A percentile compares a stretch with the other conserved stretches of the same genome.
Conservation (phyloP, 2,329 filamentous ascomycete species). For the Hymenoscyphus fraxineus region DNA sequence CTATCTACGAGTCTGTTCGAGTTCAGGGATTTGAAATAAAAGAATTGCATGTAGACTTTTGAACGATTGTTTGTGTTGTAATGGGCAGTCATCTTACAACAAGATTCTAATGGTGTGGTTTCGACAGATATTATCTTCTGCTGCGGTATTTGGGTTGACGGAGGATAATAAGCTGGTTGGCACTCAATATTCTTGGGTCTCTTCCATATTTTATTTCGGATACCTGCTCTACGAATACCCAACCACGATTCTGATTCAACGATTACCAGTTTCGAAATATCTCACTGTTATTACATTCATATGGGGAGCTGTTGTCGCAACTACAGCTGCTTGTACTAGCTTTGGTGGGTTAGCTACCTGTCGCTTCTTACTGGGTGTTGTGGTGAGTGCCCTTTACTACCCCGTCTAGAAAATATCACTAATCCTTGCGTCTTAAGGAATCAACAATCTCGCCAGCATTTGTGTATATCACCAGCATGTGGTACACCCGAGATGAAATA, state of each 20-base stretch:
- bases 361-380: constrained; percentile 47
- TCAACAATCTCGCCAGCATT: constrained; percentile 51
- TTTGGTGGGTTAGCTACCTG: constrained; percentile 47
- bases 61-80: not conserved
- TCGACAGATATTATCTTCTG: constrained; percentile 37
- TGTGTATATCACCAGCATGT: constrained; percentile 47
- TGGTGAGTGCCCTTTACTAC: constrained; percentile 34
- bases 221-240: constrained; percentile 39
- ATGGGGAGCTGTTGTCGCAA: constrained; percentile 41
- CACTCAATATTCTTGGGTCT: constrained; percentile 47
- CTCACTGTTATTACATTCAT: constrained; percentile 41
- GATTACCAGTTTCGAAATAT: constrained; percentile 50
- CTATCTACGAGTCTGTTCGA: not conserved
- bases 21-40: not conserved
- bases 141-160: constrained; percentile 46
- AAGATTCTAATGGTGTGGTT: not conserved
- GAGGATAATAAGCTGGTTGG: constrained; percentile 42
- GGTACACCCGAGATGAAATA: constrained; percentile 51
- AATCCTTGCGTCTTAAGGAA: constrained; percentile 34
- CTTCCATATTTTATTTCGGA: constrained; percentile 48
- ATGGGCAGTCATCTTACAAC: not conserved
- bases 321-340: constrained; percentile 47
- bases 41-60: not conserved
- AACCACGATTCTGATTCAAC: constrained; percentile 48
- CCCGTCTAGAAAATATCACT: not conserved